Evolutionary conservation across 2,329 filamentous ascomycete genomes (phyloP), one percentile per base, ranked within the genome.

Genomic region (Penicillium sp.): DNA sequence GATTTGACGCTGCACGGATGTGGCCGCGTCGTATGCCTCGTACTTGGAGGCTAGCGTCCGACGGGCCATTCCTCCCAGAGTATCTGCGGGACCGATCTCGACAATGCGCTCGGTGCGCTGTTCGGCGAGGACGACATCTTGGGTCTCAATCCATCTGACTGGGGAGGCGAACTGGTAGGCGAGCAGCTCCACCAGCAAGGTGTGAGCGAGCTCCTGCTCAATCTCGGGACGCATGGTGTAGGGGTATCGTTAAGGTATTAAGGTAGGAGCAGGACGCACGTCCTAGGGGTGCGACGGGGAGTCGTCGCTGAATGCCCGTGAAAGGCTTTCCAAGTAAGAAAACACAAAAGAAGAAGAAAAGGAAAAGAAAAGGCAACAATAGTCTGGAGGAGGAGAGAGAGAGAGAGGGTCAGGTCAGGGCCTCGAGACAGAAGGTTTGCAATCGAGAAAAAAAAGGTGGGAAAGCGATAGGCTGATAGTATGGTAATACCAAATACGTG

Each of bases 151-250:
- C 94, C 94, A 99, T 86, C 94, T 87, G 66, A 99, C 94, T 45
- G 94, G 94, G 48, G 92, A 97, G 67, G 94, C 94, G 75, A 99
- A 99, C 74, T 99, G 94, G 77, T 97, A 99, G 80, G 94, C 94
- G 64, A 99, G 86, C 60, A 99, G 89, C 86, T 99, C 94, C 62
- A 99, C 90, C 72, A 99, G 89, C 76, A 99, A 85, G 63, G 92
- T 97, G 77, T 99, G 92, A 70, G 94, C 89, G 75, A 99, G 89
- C 81, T 99, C 94, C 79, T 99, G 94, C 86, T 99, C 92, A 76
- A 97, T 82, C 84, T 99, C 94, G 75, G 94, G 94, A 81, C 90
- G 90, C 92, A 97, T 97, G 66, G 31, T 22, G 50, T 48, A 27
- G 55, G 58, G 63, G 58, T 54, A 62, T 62, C 52, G 54, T 53